Conservation (phyloP, 1,284 basidiomycete genomes). For the Phlebopus sp. region DNA sequence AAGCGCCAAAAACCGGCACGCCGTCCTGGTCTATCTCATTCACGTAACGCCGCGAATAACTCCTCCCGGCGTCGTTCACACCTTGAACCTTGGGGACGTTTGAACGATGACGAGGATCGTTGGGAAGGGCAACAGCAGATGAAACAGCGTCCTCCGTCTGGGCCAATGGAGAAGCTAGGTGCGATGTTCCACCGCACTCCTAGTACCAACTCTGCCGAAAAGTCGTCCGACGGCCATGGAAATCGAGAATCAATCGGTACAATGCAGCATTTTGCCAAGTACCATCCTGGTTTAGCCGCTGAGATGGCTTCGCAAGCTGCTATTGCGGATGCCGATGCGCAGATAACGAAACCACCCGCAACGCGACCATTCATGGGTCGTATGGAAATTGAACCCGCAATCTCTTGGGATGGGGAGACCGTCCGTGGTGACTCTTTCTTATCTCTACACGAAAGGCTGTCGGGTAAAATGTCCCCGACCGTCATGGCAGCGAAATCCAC, state of each 20-base stretch:
- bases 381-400: slow-evolving; percentile 25
- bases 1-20: slow-evolving; percentile 37
- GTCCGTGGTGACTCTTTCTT: slow-evolving; percentile 48
- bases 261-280: slow-evolving; percentile 34
- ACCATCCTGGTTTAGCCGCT: slow-evolving; percentile 49
- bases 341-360: slow-evolving; percentile 25
- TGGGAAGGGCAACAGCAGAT: slow-evolving; percentile 35
- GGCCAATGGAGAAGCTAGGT: slow-evolving; percentile 50
- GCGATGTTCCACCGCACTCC: slow-evolving; percentile 56
- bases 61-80: slow-evolving; percentile 40
- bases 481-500: slow-evolving; percentile 58
- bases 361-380: slow-evolving; percentile 43
- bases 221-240: slow-evolving; percentile 35
- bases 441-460: slow-evolving; percentile 40
- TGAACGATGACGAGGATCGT: slow-evolving; percentile 44
- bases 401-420: slow-evolving; percentile 58
- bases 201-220: slow-evolving; percentile 34
- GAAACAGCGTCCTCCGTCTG: slow-evolving; percentile 39
- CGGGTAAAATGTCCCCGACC: slow-evolving; percentile 46
- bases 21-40: slow-evolving; percentile 7
- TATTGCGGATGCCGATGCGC: slow-evolving; percentile 5
- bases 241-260: slow-evolving; percentile 30
- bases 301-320: slow-evolving; percentile 42
- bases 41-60: slow-evolving; percentile 37
- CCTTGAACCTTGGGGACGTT: slow-evolving; percentile 43